Evolutionary conservation across 306 rosid species (phyloP).

Genomic region (Inga oerstediana): DNA sequence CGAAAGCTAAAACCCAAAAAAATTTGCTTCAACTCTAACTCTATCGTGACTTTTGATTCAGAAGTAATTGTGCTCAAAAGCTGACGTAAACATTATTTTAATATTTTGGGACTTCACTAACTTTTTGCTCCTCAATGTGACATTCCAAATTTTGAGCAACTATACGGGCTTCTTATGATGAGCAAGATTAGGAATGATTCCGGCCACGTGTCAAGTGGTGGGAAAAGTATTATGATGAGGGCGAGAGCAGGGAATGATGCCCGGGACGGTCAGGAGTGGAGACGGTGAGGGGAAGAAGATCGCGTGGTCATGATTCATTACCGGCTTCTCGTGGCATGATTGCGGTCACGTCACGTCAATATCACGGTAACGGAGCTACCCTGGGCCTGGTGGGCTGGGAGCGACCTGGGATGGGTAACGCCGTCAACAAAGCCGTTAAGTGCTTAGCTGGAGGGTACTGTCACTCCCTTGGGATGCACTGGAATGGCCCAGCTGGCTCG

Average conservation of each 20-base stretch:
- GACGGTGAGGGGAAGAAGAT: background rate
- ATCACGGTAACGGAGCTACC: background rate
- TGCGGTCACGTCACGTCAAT: background rate
- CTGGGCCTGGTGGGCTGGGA: background rate
- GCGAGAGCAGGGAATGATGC: background rate
- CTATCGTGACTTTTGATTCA: too few relatives aligned
- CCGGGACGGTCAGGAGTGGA: too few relatives aligned
- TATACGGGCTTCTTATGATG: too few relatives aligned
- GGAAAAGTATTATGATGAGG: background rate
- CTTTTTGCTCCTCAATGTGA: too few relatives aligned
- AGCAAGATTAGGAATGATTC: too few relatives aligned
- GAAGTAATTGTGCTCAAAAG: too few relatives aligned
- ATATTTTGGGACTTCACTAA: too few relatives aligned
- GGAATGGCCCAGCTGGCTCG: constrained; percentile 52
- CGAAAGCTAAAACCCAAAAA: too few relatives aligned
- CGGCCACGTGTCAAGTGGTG: background rate
- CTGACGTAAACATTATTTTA: too few relatives aligned
- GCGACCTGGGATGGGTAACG: constrained; percentile 7
- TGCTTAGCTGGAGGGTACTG: constrained; percentile 51
- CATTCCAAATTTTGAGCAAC: too few relatives aligned
- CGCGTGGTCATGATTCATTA: background rate
- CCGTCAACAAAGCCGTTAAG: background rate
- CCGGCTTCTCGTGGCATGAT: background rate
- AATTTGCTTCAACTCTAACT: too few relatives aligned
- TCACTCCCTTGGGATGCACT: constrained; percentile 8